Conservation (phyloP, 345 rosid genomes). For the Populus tremula region DNA sequence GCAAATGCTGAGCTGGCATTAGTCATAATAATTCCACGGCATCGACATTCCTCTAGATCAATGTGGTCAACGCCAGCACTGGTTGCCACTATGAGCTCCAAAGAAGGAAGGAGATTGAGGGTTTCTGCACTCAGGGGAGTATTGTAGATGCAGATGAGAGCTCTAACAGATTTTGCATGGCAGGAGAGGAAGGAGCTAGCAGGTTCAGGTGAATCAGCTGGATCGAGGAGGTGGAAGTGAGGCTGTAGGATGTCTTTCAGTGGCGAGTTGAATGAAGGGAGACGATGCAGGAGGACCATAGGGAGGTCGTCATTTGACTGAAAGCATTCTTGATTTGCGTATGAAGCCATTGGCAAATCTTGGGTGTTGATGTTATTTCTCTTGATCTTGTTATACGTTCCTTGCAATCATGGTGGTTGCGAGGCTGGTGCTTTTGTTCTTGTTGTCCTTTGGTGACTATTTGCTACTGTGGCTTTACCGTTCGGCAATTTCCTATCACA, state of each 20-base stretch:
- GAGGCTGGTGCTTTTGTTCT: not conserved
- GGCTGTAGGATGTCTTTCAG: not conserved
- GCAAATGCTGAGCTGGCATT: conserved; percentile 15
- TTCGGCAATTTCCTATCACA: no score
- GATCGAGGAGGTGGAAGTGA: conserved; percentile 18
- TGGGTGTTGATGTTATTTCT: not conserved
- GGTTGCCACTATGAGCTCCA: conserved; percentile 8
- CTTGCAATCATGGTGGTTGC: no score
- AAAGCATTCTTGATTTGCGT: not conserved
- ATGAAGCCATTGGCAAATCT: not conserved
- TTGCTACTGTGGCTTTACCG: no score
- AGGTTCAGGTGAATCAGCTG: conserved; percentile 2
- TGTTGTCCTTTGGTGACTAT: not conserved
- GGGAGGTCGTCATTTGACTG: not conserved
- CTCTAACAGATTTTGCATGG: conserved; percentile 4
- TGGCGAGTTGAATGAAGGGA: not conserved
- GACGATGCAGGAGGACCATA: conserved; percentile 1
- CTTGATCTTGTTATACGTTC: not conserved
- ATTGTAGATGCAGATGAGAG: not conserved
- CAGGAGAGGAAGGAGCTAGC: not conserved
- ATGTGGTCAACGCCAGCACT: conserved; percentile 22
- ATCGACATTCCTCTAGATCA: conserved; percentile 11
- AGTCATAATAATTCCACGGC: conserved; percentile 16
- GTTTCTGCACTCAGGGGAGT: not conserved
- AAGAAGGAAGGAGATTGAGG: conserved; percentile 16